phyloP scores from a whole-genome alignment of 345 rosid species.

The Bruguiera gymnorhiza region DNA sequence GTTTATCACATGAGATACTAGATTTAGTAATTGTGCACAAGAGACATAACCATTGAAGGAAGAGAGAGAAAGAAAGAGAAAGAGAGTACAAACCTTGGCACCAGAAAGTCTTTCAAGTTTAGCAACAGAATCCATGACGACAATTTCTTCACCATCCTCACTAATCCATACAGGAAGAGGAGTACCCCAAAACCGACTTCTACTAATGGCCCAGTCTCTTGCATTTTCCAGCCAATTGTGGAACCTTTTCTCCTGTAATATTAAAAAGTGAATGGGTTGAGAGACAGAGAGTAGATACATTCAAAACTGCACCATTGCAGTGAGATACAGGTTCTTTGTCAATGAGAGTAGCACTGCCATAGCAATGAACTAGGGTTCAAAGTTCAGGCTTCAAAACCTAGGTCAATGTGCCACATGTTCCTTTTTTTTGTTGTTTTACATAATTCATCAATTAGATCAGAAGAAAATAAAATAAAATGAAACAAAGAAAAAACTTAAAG shows the following conservation, averaged over 20 bases:
- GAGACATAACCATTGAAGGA: background rate
- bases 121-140: conserved; percentile 76
- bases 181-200: conserved; percentile 99
- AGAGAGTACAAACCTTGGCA: conserved; percentile 50
- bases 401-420: too few species aligned
- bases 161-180: conserved; percentile 96
- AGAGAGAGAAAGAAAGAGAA: background rate
- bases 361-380: background rate
- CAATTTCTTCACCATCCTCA: conserved; percentile 75
- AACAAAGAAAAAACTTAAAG: too few species aligned
- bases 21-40: conserved; percentile 6
- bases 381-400: background rate
- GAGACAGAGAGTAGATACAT: too few species aligned
- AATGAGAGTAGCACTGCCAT: background rate
- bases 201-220: conserved; percentile 96
- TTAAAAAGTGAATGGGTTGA: background rate
- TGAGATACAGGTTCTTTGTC: background rate
- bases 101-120: conserved; percentile 93
- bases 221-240: conserved; percentile 99
- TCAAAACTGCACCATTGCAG: background rate
- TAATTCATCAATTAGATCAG: too few species aligned
- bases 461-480: too few species aligned
- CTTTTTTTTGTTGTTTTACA: background rate
- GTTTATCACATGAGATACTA: background rate
- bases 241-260: conserved; percentile 81